Conservation (phyloP, 192 early-diverging fungal species). For the Phlyctochytrium bullatum region DNA sequence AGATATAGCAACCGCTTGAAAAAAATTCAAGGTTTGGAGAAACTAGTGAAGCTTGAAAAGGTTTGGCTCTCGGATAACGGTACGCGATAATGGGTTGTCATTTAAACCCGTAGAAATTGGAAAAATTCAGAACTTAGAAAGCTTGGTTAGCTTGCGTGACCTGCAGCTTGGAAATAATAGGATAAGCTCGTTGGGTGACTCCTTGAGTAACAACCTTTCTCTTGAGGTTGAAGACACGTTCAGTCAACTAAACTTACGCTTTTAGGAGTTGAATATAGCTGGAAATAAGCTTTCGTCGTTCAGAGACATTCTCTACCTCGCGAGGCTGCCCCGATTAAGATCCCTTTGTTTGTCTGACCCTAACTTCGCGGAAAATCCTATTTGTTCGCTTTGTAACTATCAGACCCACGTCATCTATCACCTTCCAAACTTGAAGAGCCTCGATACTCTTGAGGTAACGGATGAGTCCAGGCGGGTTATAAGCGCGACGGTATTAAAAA, state of each 20-base stretch:
- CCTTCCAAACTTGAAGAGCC: constrained; percentile 40
- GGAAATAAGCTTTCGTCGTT: constrained; percentile 59
- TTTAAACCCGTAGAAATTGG: constrained; percentile 35
- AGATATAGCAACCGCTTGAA: constrained; percentile 55
- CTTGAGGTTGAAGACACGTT: constrained; percentile 20
- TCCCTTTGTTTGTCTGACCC: constrained; percentile 50
- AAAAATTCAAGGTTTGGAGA: constrained; percentile 49
- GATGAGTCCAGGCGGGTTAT: constrained; percentile 55
- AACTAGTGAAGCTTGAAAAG: constrained; percentile 40
- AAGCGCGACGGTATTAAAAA: constrained; percentile 57
- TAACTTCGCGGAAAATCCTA: constrained; percentile 57
- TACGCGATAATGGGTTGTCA: constrained; percentile 10
- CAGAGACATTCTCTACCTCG: constrained; percentile 52
- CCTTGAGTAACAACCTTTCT: constrained; percentile 32
- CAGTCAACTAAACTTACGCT: constrained; percentile 6
- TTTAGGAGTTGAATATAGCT: constrained; percentile 47
- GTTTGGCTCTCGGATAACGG: constrained; percentile 59
- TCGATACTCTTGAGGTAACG: constrained; percentile 59
- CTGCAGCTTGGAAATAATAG: constrained; percentile 49
- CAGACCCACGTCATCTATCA: constrained; percentile 64
- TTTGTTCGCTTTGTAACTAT: constrained; percentile 57
- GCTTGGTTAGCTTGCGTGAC: constrained; percentile 28
- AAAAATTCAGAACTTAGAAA: constrained; percentile 39
- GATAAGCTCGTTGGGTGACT: constrained; percentile 42
- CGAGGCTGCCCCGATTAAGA: constrained; percentile 41